phyloP scores from a whole-genome alignment of 257 asterid species.

The Penstemon eatonii region DNA sequence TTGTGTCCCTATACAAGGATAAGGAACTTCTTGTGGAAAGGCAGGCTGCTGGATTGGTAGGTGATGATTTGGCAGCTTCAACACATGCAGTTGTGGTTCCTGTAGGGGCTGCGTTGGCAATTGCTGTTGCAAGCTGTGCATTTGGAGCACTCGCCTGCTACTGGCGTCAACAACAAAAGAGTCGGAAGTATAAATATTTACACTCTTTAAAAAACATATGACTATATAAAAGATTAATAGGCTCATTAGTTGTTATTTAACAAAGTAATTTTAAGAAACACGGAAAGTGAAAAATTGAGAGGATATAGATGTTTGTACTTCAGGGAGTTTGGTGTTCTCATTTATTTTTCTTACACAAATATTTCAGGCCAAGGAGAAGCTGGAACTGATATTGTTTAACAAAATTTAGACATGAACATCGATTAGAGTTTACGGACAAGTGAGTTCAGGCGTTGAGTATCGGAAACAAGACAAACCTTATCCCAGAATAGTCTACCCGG shows the following conservation, averaged over 20 bases:
- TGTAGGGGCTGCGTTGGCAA: conserved; percentile 90
- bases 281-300: conserved; percentile 22
- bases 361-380: conserved; percentile 92
- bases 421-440: conserved; percentile 29
- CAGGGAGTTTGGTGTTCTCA: conserved; percentile 45
- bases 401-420: conserved; percentile 31
- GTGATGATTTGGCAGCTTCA: conserved; percentile 54
- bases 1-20: conserved; percentile 50
- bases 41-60: conserved; percentile 20
- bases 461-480: conserved; percentile 20
- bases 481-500: conserved; percentile 10
- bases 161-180: conserved; percentile 96
- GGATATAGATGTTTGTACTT: conserved; percentile 30
- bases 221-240: conserved; percentile 27
- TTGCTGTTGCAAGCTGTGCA: conserved; percentile 94
- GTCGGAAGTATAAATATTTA: conserved; percentile 87
- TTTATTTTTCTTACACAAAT: conserved; percentile 42
- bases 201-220: conserved; percentile 77
- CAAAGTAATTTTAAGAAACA: background rate
- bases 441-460: conserved; percentile 19
- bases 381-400: conserved; percentile 63
- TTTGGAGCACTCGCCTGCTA: conserved; percentile 92
- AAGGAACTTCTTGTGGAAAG: conserved; percentile 46
- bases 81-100: conserved; percentile 78
- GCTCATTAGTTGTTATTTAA: conserved; percentile 10